A percentile compares a stretch with the other conserved stretches of the same genome.
phyloP scores from a whole-genome alignment of 1,284 basidiomycete species.

The Somion occarium region DNA sequence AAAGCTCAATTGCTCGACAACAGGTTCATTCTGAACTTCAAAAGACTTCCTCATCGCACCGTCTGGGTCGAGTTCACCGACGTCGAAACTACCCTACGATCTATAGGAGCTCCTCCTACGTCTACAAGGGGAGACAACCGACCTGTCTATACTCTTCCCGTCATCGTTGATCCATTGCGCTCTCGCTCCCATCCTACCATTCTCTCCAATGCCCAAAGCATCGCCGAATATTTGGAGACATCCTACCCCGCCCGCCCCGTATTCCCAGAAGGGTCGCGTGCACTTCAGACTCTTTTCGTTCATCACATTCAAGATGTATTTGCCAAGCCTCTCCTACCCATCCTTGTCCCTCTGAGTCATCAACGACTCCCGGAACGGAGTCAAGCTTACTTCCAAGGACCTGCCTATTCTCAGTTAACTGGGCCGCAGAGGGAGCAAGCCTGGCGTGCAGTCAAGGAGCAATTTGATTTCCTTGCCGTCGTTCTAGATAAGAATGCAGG shows the following conservation, averaged over 20 bases:
- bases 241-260: constrained; percentile 63
- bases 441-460: constrained; percentile 57
- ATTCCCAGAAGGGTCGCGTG: constrained; percentile 62
- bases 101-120: constrained; percentile 55
- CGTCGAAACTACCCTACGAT: constrained; percentile 52
- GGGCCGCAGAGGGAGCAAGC: constrained; percentile 53
- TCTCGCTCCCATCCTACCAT: constrained; percentile 35
- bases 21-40: constrained; percentile 70
- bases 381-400: constrained; percentile 43
- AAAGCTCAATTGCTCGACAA: constrained; percentile 5
- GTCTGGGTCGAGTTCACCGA: constrained; percentile 67
- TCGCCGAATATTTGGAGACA: constrained; percentile 68
- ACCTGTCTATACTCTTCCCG: constrained; percentile 62
- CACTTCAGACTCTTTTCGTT: constrained; percentile 62
- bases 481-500: constrained; percentile 60
- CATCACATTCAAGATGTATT: constrained; percentile 66
- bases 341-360: constrained; percentile 66
- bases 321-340: constrained; percentile 59
- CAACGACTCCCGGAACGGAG: constrained; percentile 51
- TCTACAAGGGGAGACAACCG: constrained; percentile 48
- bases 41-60: constrained; percentile 62
- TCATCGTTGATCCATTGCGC: constrained; percentile 45
- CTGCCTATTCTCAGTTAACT: constrained; percentile 26
- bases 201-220: constrained; percentile 52
- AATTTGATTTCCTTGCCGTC: constrained; percentile 58